A percentile compares a stretch with the other conserved stretches of the same genome.
These are phyloP conservation scores for Dentipellis sp. DNA, from an alignment of 768 basidiomycete species.

Conservation along the genomic window DNA sequence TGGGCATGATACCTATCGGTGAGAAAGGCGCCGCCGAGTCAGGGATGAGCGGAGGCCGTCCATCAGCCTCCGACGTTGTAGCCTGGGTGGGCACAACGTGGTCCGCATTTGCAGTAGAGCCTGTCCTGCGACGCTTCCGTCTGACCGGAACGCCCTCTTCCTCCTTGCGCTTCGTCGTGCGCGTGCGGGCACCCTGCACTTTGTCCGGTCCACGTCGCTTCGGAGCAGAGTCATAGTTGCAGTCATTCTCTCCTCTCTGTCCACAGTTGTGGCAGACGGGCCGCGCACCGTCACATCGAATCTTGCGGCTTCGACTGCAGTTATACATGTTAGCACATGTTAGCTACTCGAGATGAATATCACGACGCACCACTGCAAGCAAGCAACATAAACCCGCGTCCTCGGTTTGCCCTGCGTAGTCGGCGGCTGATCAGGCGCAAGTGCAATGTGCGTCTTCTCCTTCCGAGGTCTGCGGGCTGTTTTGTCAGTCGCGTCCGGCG, in stretches of 20 bases:
- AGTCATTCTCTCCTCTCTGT: constrained; percentile 38
- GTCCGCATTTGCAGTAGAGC: not conserved
- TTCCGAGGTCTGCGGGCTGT: constrained; percentile 1
- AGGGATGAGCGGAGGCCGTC: no score
- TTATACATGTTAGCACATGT: constrained; percentile 1
- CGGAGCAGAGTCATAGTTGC: constrained; percentile 60
- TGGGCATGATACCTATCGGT: no score
- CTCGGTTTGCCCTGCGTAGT: constrained; percentile 76
- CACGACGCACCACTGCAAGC: constrained; percentile 56
- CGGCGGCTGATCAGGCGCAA: constrained; percentile 69
- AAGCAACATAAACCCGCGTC: constrained; percentile 70
- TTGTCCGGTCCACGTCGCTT: constrained; percentile 78
- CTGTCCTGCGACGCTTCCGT: constrained; percentile 13
- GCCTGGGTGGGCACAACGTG: no score
- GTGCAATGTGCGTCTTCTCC: constrained; percentile 45
- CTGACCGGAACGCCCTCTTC: constrained; percentile 20
- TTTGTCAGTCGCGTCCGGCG: not conserved
- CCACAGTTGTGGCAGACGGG: constrained; percentile 69
- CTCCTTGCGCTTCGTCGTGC: constrained; percentile 33
- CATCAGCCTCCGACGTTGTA: no score
- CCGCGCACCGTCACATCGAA: constrained; percentile 75
- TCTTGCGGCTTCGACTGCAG: constrained; percentile 63
- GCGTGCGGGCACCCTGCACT: constrained; percentile 70
- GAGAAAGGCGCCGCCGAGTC: no score
- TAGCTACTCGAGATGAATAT: constrained; percentile 3